Conservation (phyloP, 2,329 filamentous ascomycete genomes). For the Botrytis byssoidea region DNA sequence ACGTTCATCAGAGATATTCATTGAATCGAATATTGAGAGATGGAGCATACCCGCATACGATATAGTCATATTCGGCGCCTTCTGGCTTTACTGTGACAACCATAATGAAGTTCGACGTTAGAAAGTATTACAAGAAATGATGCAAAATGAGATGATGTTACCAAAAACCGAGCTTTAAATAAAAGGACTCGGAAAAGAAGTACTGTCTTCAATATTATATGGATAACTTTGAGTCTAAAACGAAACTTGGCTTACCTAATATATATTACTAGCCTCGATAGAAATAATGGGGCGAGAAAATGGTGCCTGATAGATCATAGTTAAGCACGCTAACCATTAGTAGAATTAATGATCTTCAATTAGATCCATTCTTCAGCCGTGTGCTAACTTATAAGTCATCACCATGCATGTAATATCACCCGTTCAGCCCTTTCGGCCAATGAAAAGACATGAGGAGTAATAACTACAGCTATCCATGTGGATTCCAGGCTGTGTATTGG, state of each 20-base stretch:
- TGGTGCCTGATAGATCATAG: not conserved
- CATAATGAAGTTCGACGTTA: conserved; percentile 12
- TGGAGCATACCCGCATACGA: conserved; percentile 32
- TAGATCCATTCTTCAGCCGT: not conserved
- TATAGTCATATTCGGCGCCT: conserved; percentile 32
- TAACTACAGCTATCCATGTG: not conserved
- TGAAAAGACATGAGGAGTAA: not conserved
- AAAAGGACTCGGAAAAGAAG: not conserved
- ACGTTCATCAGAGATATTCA: not conserved
- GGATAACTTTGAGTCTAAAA: not conserved
- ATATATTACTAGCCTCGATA: not conserved
- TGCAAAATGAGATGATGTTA: not conserved
- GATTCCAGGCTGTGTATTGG: not conserved
- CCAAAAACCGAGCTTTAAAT: not conserved
- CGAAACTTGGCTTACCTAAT: no score
- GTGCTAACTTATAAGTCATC: not conserved
- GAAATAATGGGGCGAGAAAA: not conserved
- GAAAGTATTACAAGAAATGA: not conserved
- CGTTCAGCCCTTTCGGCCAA: not conserved
- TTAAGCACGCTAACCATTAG: not conserved
- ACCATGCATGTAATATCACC: not conserved
- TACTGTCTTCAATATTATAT: not conserved
- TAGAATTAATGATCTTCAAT: no score
- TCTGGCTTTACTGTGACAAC: conserved; percentile 25
- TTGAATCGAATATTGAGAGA: not conserved